Evolutionary conservation across 306 rosid species (phyloP), one percentile per base, ranked within the genome.

Genomic region (Quercus glauca): DNA sequence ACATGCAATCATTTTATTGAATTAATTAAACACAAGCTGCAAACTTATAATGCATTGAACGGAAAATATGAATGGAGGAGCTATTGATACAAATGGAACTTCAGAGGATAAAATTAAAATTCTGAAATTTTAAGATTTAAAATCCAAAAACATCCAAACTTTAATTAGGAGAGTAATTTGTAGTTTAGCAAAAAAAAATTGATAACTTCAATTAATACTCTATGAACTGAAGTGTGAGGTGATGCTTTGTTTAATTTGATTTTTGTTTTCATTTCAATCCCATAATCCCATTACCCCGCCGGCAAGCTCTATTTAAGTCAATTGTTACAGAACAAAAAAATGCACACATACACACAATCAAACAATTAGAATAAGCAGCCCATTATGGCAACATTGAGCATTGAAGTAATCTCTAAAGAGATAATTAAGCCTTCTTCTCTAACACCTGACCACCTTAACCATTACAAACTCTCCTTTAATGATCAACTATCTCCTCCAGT

Each of bases 381-480:
- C 45, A 8, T 19, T 25, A 29, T 31, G 49, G 49, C 43, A 14
- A 65, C 71, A 31, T 31, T 65, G 14, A 18, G 21, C 20, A 49
- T 77, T 55, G 74, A 80, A 63, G 65, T 84, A 14, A 65, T 80
- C 73, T 88, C 87, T 14, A 83, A 75, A 52, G 74, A 87, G 71
- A 77, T 68, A 0, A 84, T 88, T 79, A 87, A 67, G 45, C 92
- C 91, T 1, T 78, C 86, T 17, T 84, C 88, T 76, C 83, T 87
- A 72, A 83, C 86, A 52, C 85, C 82, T 0, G 2, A 70, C 6
- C 79, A 87, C 67, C 86, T 85, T 53, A 76, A 76, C 37, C 84
- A 49, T 53, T 89, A 84, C 79, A 84, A 86, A 72, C 87, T 87
- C 28, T 89, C 90, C 9, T 83, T 91, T 43, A 86, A 82, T 17